Percentiles rank a stretch among this genome's conserved stretches.
Conservation (phyloP, 2,329 filamentous ascomycete genomes). For the Fusarium algeriense region DNA sequence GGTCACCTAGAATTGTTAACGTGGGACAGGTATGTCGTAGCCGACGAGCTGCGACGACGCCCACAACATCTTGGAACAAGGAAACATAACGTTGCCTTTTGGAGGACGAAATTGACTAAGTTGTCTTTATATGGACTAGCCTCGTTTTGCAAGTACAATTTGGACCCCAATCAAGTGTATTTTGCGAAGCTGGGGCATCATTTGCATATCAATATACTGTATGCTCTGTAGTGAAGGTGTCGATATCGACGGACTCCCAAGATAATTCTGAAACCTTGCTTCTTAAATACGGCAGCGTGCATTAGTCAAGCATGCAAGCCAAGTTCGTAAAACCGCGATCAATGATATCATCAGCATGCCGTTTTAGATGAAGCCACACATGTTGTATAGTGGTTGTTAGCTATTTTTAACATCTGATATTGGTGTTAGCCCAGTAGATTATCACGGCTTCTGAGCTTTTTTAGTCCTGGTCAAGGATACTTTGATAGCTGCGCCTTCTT, state of each 20-base stretch:
- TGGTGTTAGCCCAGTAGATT: conserved; percentile 11
- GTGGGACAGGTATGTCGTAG: conserved; percentile 41
- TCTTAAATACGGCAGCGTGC: conserved; percentile 33
- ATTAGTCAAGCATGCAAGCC: conserved; percentile 39
- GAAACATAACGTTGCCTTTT: conserved; percentile 20
- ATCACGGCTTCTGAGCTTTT: not conserved
- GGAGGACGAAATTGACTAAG: conserved; percentile 18
- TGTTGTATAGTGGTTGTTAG: conserved; percentile 13
- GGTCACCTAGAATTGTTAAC: conserved; percentile 31
- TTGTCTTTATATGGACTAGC: conserved; percentile 35
- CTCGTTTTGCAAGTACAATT: conserved; percentile 46
- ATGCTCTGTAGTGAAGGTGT: conserved; percentile 22
- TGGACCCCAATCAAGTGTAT: conserved; percentile 36
- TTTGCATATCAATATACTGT: conserved; percentile 13
- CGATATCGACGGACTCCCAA: conserved; percentile 10
- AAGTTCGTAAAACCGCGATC: conserved; percentile 32
- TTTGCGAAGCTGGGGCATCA: conserved; percentile 41
- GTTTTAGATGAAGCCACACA: conserved; percentile 41
- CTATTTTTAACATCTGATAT: conserved; percentile 23
- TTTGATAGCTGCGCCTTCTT: not conserved
- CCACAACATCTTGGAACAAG: conserved; percentile 26
- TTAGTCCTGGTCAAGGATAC: conserved; percentile 19
- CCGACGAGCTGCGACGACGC: conserved; percentile 37
- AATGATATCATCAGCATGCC: conserved; percentile 42
- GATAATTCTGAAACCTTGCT: conserved; percentile 33